Evolutionary conservation across 805 yeast species (phyloP), one percentile per base, ranked within the genome.

Genomic region (Suhomyces emberorum): DNA sequence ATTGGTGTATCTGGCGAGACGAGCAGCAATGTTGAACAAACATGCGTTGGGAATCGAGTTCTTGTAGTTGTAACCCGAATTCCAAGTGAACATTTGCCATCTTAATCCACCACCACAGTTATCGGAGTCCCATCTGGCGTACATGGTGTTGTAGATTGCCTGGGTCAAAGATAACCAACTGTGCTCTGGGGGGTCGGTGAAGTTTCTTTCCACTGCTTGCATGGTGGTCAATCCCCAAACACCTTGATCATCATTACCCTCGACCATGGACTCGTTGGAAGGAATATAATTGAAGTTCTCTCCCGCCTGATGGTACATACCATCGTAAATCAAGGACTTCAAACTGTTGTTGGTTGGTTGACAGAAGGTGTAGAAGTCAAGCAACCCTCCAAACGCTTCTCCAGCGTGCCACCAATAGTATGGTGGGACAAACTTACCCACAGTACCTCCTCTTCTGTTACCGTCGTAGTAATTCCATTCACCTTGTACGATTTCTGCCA

Each of bases 71-170:
- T 88, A 91, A 43, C 98, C 98, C 5, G 87, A 73, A 58, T 91
- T 91, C 95, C 96, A 89, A 39, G 81, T 73, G 66, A 82, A 91
- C 52, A 91, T 91, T 68, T 91, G 98, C 98, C 98, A 91, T 61
- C 97, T 73, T 42, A 91, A 65, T 1, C 98, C 98, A 41, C 98
- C 98, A 29, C 71, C 75, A 65, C 98, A 91, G 37, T 68, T 52
- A 3, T 49, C 55, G 6, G 57, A 47, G 59, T 89, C 96, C 98
- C 98, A 91, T 59, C 97, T 76, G 20, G 70, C 63, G 26, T 85
- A 80, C 95, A 91, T 89, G 23, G 95, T 83, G 58, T 89, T 87
- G 66, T 83, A 91, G 11, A 87, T 84, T 3, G 95, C 95, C 63
- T 88, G 95, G 0, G 95, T 85, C 54, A 89, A 66, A 35, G 78